phyloP scores from a whole-genome alignment of 306 rosid species.

The Ochetophila trinervis region DNA sequence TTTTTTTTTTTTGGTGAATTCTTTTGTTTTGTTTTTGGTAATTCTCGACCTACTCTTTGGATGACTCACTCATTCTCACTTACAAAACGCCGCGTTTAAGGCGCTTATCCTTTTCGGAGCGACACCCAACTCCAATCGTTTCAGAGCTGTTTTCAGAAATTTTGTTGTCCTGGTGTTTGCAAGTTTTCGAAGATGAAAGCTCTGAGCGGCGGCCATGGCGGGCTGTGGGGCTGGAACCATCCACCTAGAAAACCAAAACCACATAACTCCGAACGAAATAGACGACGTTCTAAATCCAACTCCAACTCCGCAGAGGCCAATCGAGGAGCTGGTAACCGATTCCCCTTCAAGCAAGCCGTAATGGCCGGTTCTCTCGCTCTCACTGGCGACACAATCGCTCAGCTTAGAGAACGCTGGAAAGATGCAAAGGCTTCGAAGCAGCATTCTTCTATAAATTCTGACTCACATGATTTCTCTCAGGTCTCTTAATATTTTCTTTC shows the following conservation, averaged over 20 bases:
- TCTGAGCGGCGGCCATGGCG: constrained; percentile 53
- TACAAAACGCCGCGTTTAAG: no score
- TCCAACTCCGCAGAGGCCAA: constrained; percentile 43
- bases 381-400: constrained; percentile 57
- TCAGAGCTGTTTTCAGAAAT: no score
- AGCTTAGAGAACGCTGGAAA: constrained; percentile 39
- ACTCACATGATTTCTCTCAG: constrained; percentile 35
- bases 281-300: constrained; percentile 43
- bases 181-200: constrained; percentile 45
- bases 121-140: no score
- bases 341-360: constrained; percentile 75
- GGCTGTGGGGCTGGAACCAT: constrained; percentile 65
- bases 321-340: constrained; percentile 43
- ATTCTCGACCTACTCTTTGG: no score
- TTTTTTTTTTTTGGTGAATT: no score
- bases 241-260: constrained; percentile 29
- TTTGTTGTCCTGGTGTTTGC: neutral
- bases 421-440: constrained; percentile 21
- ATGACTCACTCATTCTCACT: no score
- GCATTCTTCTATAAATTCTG: constrained; percentile 15
- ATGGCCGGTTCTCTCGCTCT: constrained; percentile 63
- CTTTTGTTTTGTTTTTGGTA: no score
- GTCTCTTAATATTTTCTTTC: constrained; percentile 8
- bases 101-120: no score
- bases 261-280: constrained; percentile 21